Base-by-base conservation (phyloP, 257 asterid genomes). In the Ilex asprella region DNA sequence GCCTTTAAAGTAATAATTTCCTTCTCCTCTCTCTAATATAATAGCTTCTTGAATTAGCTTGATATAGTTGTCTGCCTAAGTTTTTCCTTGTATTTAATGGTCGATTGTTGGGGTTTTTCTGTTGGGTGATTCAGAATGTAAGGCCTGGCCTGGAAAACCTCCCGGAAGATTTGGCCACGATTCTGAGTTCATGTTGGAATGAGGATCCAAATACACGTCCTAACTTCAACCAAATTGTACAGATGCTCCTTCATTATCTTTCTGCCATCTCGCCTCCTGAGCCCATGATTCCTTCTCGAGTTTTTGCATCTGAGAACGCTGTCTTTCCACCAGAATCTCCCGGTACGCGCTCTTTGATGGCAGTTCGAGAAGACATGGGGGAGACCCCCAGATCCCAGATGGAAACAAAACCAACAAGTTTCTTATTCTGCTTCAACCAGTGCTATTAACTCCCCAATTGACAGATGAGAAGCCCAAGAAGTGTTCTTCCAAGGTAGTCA, bases 151-250 rank as follows among this genome's bases (percentile, higher is more conserved):
- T 94, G 0, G 96, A 93, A 4, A 87, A 81, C 60, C 94, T 89
- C 3, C 96, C 95, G 0, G 81, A 78, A 63, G 94, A 89, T 31
- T 71, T 93, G 73, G 95, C 94, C 27, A 47, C 50, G 52, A 84
- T 89, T 21, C 94, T 93, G 58, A 87, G 97, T n/a, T 82, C 89
- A 30, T 92, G 99, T 70, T 92, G 99, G 99, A 82, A 75, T 53
- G 97, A 92, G 72, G 96, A 89, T 66, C 94, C 99, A 12, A 76
- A 82, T 9, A 55, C 75, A 10, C 84, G 99, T 35, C 99, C 99
- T 67, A 86, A 89, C 84, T 89, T 92, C 89, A 86, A 64, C 43
- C 94, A 81, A 73, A 92, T 92, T 67, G 86, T 85, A 74, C 97
- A 89, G 41, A 92, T 89, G 99, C 99, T 92, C 66, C 82, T 93